Conservation (phyloP, 2,329 filamentous ascomycete genomes). For the Colletotrichum higginsianum region DNA sequence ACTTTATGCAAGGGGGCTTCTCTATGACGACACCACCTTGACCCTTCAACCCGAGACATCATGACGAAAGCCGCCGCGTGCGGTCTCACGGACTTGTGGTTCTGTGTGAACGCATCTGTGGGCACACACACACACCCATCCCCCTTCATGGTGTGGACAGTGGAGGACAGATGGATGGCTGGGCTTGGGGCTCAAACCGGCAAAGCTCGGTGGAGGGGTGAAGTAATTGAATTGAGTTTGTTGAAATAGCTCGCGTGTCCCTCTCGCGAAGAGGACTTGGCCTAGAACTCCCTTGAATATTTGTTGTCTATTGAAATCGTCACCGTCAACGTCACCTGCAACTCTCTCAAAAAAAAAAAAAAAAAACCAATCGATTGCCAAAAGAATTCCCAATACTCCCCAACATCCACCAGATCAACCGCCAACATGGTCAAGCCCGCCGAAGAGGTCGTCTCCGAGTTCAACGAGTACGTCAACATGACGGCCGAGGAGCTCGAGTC, state of each 20-base stretch:
- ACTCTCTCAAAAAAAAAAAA: background rate
- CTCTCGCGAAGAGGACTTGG: background rate
- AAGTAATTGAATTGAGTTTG: constrained; percentile 32
- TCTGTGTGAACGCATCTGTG: constrained; percentile 35
- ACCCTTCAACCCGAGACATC: constrained; percentile 34
- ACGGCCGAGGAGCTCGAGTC: constrained; percentile 70
- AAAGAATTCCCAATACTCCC: background rate
- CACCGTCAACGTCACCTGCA: too few relatives aligned
- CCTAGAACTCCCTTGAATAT: too few relatives aligned
- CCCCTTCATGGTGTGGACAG: constrained; percentile 10
- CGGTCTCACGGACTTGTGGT: constrained; percentile 7
- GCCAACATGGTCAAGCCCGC: constrained; percentile 46
- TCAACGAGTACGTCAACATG: constrained; percentile 79
- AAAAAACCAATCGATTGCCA: background rate
- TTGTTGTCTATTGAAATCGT: background rate
- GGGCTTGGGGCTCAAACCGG: constrained; percentile 4
- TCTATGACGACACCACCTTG: constrained; percentile 44
- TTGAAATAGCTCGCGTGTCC: constrained; percentile 37
- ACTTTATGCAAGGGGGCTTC: constrained; percentile 43
- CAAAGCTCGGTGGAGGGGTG: background rate
- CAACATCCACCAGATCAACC: background rate
- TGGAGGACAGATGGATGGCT: background rate
- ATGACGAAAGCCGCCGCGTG: constrained; percentile 38
- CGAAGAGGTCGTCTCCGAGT: constrained; percentile 64
- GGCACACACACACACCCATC: background rate